phyloP scores from a whole-genome alignment of 2,329 filamentous ascomycete genomes.

The Curvularia lunata region DNA sequence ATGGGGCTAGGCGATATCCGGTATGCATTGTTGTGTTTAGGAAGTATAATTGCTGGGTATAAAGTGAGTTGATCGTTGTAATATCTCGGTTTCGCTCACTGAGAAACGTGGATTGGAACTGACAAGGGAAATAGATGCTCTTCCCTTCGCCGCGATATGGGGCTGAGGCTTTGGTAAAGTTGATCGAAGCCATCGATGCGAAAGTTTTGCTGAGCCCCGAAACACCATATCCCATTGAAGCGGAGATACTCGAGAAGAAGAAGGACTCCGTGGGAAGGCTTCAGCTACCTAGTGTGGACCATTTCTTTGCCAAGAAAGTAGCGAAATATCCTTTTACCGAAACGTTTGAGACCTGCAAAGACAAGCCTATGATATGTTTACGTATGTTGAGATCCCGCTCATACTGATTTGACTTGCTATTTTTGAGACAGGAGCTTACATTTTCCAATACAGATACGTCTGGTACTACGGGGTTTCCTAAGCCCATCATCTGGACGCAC shows the following conservation, averaged over 20 bases:
- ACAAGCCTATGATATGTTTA: conserved; percentile 37
- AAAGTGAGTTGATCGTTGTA: conserved; percentile 23
- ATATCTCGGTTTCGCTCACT: not conserved
- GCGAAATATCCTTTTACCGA: conserved; percentile 27
- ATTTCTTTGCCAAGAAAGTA: conserved; percentile 17
- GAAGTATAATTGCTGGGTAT: conserved; percentile 52
- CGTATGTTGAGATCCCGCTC: conserved; percentile 13
- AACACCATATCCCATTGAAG: conserved; percentile 16
- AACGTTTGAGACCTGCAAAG: conserved; percentile 30
- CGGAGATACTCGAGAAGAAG: conserved; percentile 21
- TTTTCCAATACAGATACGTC: conserved; percentile 34
- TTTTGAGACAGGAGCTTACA: not conserved
- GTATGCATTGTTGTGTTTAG: conserved; percentile 46
- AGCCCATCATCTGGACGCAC: conserved; percentile 42
- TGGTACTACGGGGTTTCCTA: conserved; percentile 49
- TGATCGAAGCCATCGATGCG: conserved; percentile 29
- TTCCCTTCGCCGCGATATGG: conserved; percentile 33
- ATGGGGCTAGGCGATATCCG: conserved; percentile 47
- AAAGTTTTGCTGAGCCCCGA: conserved; percentile 25
- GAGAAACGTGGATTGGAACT: not conserved
- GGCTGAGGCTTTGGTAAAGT: conserved; percentile 22
- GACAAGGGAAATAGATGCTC: conserved; percentile 17
- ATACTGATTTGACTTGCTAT: not conserved
- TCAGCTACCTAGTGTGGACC: conserved; percentile 24
- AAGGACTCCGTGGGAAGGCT: conserved; percentile 14